Conservation (phyloP, 2,329 filamentous ascomycete genomes). For the Aspergillus sp. region DNA sequence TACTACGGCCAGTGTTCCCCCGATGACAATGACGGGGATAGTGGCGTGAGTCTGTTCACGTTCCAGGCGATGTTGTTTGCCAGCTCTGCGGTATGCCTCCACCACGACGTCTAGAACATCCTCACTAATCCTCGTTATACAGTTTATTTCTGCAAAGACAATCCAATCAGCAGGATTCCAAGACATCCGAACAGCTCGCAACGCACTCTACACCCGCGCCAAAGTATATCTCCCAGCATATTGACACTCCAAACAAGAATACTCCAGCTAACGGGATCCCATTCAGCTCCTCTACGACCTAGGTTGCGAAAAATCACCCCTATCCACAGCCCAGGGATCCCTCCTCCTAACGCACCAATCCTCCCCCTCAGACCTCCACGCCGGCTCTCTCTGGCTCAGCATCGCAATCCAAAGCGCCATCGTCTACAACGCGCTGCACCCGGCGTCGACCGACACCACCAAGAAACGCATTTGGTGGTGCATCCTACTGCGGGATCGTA, state of each 20-base stretch:
- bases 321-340: background rate
- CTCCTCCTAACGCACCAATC: slow-evolving; percentile 2
- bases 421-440: background rate
- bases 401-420: slow-evolving; percentile 8
- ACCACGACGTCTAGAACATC: background rate
- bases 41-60: background rate
- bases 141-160: background rate
- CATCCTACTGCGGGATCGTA: slow-evolving; percentile 1
- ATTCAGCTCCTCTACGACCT: slow-evolving; percentile 3
- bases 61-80: slow-evolving; percentile 10
- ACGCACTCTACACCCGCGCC: background rate
- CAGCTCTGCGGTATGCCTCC: background rate
- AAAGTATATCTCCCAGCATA: background rate
- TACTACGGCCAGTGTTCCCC: background rate
- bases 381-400: slow-evolving; percentile 6
- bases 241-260: background rate
- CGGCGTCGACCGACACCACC: background rate
- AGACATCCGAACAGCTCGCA: background rate
- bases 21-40: background rate
- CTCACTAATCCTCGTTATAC: background rate
- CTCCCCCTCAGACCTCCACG: slow-evolving; percentile 2
- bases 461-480: slow-evolving; percentile 3
- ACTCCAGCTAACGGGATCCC: background rate
- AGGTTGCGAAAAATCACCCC: slow-evolving; percentile 1
- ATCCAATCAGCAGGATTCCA: slow-evolving; percentile 1